Conservation (phyloP, 75 land plant genomes). For the Gnetum montanum region DNA sequence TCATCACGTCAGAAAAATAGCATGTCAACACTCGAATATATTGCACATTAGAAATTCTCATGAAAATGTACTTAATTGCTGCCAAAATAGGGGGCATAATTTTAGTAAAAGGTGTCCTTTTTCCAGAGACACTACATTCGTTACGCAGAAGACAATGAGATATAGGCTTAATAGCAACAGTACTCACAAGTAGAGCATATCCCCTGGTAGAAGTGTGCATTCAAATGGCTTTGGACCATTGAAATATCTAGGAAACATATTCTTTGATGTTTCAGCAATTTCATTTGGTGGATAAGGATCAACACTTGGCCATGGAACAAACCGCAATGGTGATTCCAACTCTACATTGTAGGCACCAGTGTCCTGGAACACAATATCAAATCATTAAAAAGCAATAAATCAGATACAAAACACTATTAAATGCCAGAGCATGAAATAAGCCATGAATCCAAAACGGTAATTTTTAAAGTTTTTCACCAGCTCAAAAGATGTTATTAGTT, state of each 20-base stretch:
- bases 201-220: conserved; percentile 73
- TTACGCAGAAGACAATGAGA: too few species aligned
- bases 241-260: conserved; percentile 55
- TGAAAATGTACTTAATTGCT: too few species aligned
- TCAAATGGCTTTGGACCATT: conserved; percentile 66
- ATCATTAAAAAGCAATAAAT: too few species aligned
- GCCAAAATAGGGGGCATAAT: too few species aligned
- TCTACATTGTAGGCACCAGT: conserved; percentile 39
- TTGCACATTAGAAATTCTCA: too few species aligned
- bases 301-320: conserved; percentile 86
- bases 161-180: too few species aligned
- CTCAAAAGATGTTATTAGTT: conserved; percentile 8
- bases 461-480: background rate
- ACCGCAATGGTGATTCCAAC: conserved; percentile 28
- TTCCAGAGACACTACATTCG: too few species aligned
- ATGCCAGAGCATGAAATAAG: background rate
- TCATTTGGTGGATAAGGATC: conserved; percentile 49
- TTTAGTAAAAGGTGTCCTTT: too few species aligned
- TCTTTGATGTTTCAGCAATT: conserved; percentile 13
- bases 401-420: background rate
- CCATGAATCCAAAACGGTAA: background rate
- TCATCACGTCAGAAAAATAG: too few species aligned
- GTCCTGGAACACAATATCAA: conserved; percentile 21
- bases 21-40: too few species aligned
- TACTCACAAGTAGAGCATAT: conserved; percentile 82